phyloP scores from a whole-genome alignment of 2,329 filamentous ascomycete species.

The Sporothrix mexicana region DNA sequence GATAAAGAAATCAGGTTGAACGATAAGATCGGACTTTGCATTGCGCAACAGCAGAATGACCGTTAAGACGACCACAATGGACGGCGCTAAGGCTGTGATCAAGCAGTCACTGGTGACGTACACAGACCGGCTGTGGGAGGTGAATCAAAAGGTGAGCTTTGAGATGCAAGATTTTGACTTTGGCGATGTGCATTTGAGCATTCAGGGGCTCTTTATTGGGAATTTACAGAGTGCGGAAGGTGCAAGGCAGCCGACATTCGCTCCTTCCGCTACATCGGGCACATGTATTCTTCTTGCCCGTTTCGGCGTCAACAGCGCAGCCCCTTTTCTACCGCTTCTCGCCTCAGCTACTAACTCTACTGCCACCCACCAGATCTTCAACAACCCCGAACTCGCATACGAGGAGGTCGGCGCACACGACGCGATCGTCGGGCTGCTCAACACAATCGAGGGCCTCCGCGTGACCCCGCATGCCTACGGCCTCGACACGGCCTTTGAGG shows the following conservation, averaged over 20 bases:
- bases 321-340: not conserved
- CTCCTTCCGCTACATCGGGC: not conserved
- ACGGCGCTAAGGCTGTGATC: not conserved
- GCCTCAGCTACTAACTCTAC: no score
- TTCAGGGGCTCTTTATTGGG: not conserved
- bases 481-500: conserved; percentile 57
- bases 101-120: conserved; percentile 27
- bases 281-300: not conserved
- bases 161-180: not conserved
- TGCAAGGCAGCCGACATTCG: not conserved
- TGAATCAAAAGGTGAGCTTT: conserved; percentile 32
- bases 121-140: conserved; percentile 28
- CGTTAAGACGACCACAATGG: not conserved
- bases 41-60: conserved; percentile 13
- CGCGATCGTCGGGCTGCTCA: conserved; percentile 52
- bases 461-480: conserved; percentile 58
- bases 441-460: conserved; percentile 48
- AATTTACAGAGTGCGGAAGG: not conserved
- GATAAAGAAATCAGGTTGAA: not conserved
- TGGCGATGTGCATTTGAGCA: not conserved
- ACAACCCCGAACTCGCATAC: conserved; percentile 57
- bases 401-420: conserved; percentile 58
- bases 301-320: not conserved
- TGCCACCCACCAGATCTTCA: conserved; percentile 41
- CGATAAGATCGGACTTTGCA: not conserved